Evolutionary conservation across 495 filamentous ascomycete genomes (phyloP).

Genomic region (Hyphodiscus hymeniophilus): DNA sequence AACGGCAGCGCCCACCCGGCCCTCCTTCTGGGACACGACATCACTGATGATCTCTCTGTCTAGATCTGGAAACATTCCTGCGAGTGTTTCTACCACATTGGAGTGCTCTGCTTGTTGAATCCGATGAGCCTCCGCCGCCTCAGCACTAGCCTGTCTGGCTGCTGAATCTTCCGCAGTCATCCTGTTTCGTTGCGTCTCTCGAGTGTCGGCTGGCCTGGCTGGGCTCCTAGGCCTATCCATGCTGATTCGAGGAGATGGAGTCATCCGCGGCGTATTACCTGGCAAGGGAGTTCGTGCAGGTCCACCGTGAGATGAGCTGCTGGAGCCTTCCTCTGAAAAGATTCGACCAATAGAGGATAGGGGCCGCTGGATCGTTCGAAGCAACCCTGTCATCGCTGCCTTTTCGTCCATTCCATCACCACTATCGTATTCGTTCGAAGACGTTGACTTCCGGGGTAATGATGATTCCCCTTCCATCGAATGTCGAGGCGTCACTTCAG

Average conservation of each 20-base stretch:
- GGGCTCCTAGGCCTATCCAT: conserved; percentile 33
- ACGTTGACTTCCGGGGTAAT: conserved; percentile 34
- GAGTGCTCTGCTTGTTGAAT: conserved; percentile 81
- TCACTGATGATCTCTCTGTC: conserved; percentile 90
- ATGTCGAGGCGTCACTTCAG: conserved; percentile 44
- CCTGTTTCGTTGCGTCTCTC: conserved; percentile 31
- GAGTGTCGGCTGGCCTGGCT: conserved; percentile 24
- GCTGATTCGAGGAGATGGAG: conserved; percentile 38
- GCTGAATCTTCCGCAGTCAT: conserved; percentile 79
- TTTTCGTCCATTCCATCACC: conserved; percentile 57
- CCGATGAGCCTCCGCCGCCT: conserved; percentile 79
- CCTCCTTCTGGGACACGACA: conserved; percentile 86
- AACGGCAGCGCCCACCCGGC: conserved; percentile 81
- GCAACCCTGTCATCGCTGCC: conserved; percentile 74
- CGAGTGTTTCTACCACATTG: conserved; percentile 84
- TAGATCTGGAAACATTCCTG: conserved; percentile 87
- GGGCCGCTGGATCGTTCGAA: conserved; percentile 87
- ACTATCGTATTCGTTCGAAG: conserved; percentile 31
- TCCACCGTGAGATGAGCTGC: conserved; percentile 24
- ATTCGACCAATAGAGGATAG: conserved; percentile 94
- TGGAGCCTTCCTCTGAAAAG: conserved; percentile 71
- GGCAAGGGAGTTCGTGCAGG: conserved; percentile 53
- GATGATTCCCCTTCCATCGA: conserved; percentile 49
- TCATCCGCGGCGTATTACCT: conserved; percentile 48
- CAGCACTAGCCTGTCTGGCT: conserved; percentile 87